phyloP scores from a whole-genome alignment of 2,329 filamentous ascomycete genomes.

The Stylonectria norvegica region DNA sequence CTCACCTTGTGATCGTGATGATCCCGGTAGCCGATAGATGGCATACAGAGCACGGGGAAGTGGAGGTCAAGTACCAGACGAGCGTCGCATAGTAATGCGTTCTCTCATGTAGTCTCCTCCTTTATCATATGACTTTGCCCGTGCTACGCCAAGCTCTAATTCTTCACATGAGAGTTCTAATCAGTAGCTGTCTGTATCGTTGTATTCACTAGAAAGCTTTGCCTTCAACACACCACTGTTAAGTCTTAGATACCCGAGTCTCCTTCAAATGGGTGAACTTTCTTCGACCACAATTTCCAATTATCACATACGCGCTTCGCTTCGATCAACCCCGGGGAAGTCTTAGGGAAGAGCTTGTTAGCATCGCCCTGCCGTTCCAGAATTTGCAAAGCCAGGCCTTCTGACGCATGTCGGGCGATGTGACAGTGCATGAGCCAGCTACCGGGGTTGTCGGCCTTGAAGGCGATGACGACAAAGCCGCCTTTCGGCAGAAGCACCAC shows the following conservation, averaged over 20 bases:
- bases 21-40: too few species aligned
- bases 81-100: too few species aligned
- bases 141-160: too few species aligned
- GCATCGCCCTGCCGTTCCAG: conserved; percentile 19
- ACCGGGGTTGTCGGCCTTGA: conserved; percentile 47
- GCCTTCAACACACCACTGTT: too few species aligned
- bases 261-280: conserved; percentile 11
- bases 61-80: too few species aligned
- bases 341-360: conserved; percentile 2
- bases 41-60: too few species aligned
- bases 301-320: conserved; percentile 7
- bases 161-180: too few species aligned
- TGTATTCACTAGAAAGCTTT: neutral
- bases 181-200: too few species aligned
- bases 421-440: conserved; percentile 49
- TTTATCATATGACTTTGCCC: too few species aligned
- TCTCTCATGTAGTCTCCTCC: too few species aligned
- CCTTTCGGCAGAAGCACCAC: conserved; percentile 42
- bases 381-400: conserved; percentile 20
- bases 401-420: conserved; percentile 45
- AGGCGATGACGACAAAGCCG: conserved; percentile 46
- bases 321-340: conserved; percentile 7
- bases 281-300: conserved; percentile 12
- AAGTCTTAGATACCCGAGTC: conserved; percentile 12
- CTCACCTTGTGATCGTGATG: too few species aligned